A percentile compares a stretch with the other conserved stretches of the same genome.
phyloP scores from a whole-genome alignment of 768 basidiomycete genomes.

The Tylopilus intermedius region DNA sequence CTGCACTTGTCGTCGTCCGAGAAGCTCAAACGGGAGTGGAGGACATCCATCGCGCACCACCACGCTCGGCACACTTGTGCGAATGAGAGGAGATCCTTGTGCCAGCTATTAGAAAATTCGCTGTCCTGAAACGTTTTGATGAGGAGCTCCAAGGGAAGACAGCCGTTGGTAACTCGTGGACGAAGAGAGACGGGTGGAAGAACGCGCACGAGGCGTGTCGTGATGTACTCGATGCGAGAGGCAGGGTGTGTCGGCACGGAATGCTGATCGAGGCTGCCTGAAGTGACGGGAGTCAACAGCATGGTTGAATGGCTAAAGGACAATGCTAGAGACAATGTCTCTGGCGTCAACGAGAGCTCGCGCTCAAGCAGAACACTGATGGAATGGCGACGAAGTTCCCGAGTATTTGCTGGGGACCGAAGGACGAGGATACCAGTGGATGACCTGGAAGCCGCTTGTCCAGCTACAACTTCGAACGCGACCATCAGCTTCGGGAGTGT shows the following conservation, averaged over 20 bases:
- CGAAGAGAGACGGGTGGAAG: constrained; percentile 5
- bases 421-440: constrained; percentile 13
- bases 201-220: constrained; percentile 20
- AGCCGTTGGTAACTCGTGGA: constrained; percentile 1
- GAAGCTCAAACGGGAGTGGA: constrained; percentile 13
- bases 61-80: constrained; percentile 23
- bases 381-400: constrained; percentile 2
- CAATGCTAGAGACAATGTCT: constrained; percentile 15
- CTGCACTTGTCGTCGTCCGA: constrained; percentile 9
- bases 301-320: constrained; percentile 24
- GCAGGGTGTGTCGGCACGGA: constrained; percentile 4
- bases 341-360: constrained; percentile 12
- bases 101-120: constrained; percentile 18
- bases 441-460: constrained; percentile 3
- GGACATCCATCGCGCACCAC: constrained; percentile 22
- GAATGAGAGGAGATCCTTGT: constrained; percentile 21
- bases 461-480: constrained; percentile 18
- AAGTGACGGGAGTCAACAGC: constrained; percentile 8
- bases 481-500: constrained; percentile 18
- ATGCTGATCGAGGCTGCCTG: constrained; percentile 1
- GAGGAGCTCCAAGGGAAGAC: constrained; percentile 20
- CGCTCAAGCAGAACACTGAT: constrained; percentile 13
- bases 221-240: constrained; percentile 15
- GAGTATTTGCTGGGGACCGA: constrained; percentile 3
- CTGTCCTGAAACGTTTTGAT: constrained; percentile 17